Evolutionary conservation across 345 rosid species (phyloP).

Genomic region (Bretschneidera sinensis): DNA sequence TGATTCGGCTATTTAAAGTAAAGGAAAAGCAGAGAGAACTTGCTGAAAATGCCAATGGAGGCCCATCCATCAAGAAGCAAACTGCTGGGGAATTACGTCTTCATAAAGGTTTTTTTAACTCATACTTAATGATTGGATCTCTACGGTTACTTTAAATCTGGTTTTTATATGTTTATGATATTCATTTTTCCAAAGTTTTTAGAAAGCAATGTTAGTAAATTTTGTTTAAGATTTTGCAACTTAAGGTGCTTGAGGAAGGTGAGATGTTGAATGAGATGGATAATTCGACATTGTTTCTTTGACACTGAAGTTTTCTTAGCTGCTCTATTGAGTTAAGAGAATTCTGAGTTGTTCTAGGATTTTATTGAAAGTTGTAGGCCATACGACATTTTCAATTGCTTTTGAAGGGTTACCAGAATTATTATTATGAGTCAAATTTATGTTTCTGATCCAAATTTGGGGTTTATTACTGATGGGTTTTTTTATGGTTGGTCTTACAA

Average conservation of each 20-base stretch:
- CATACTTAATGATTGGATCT: not conserved
- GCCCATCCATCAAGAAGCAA: constrained; percentile 58
- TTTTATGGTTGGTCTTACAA: not conserved
- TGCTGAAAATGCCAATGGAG: constrained; percentile 61
- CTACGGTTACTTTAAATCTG: not conserved
- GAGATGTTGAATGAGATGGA: not conserved
- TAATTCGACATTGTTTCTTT: not conserved
- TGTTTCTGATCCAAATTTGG: not conserved
- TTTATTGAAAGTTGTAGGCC: not conserved
- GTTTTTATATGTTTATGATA: too few species aligned
- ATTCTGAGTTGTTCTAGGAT: not conserved
- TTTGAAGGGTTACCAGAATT: not conserved
- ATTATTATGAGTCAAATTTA: not conserved
- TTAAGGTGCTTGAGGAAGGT: too few species aligned
- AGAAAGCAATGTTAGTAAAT: not conserved
- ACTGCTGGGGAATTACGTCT: constrained; percentile 87
- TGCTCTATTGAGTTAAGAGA: not conserved
- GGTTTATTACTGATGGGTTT: too few species aligned
- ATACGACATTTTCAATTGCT: not conserved
- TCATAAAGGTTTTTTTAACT: constrained; percentile 57
- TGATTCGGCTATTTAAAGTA: constrained; percentile 81
- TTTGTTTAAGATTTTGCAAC: not conserved
- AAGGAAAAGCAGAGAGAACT: constrained; percentile 83
- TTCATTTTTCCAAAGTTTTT: too few species aligned
- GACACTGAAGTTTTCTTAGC: not conserved